Conservation (phyloP, 805 yeast species). For the Ogataea corticis region DNA sequence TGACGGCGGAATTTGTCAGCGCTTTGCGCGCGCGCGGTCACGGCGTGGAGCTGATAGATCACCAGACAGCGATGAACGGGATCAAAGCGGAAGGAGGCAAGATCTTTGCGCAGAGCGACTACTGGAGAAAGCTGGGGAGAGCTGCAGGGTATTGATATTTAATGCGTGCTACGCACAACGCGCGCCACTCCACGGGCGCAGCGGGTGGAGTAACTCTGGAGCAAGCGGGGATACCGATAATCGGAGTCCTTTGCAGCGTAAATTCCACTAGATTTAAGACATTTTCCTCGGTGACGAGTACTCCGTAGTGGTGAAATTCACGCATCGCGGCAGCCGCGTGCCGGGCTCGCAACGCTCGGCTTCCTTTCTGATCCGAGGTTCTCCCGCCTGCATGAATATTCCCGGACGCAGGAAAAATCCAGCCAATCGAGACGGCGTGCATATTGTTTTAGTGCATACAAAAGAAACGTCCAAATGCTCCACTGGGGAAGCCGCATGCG, state of each 20-base stretch:
- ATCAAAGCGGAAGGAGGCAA: slow-evolving; percentile 40
- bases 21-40: slow-evolving; percentile 51
- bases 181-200: not conserved
- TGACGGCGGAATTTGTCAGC: slow-evolving; percentile 39
- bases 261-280: not conserved
- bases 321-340: slow-evolving; percentile 1
- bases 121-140: slow-evolving; percentile 82
- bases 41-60: slow-evolving; percentile 39
- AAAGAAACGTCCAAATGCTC: slow-evolving; percentile 2
- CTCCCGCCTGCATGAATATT: not conserved
- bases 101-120: slow-evolving; percentile 82
- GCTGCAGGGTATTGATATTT: slow-evolving; percentile 60
- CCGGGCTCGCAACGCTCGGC: slow-evolving; percentile 4
- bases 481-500: not conserved
- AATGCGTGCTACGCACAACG: not conserved
- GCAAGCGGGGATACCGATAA: not conserved
- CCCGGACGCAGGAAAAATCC: not conserved
- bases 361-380: not conserved
- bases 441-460: not conserved
- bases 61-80: slow-evolving; percentile 61
- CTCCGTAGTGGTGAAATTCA: not conserved
- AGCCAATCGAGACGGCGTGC: slow-evolving; percentile 1
- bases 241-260: slow-evolving; percentile 2
- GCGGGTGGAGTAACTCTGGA: not conserved
- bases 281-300: not conserved